Evolutionary conservation across 345 rosid species (phyloP).

Genomic region (Salix koriyanagi): DNA sequence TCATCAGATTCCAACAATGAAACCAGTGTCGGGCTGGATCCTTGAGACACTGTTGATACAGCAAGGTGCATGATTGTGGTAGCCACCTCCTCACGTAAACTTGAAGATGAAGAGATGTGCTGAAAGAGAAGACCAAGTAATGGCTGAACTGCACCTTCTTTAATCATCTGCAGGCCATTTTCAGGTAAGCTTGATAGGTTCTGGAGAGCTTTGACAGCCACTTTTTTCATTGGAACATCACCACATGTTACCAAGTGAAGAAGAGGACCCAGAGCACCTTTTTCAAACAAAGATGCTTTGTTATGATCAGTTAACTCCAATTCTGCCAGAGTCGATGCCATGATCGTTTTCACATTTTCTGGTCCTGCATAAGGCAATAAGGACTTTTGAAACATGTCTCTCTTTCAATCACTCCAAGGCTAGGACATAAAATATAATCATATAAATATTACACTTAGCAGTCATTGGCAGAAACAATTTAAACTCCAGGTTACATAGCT

Average conservation of each 20-base stretch:
- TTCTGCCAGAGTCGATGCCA: constrained; percentile 56
- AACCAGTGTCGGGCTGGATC: constrained; percentile 24
- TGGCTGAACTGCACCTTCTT: constrained; percentile 50
- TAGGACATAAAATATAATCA: not conserved
- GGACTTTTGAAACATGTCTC: not conserved
- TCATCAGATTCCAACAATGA: constrained; percentile 55
- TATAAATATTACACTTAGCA: not conserved
- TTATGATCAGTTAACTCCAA: constrained; percentile 62
- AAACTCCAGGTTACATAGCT: not conserved
- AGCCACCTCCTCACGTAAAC: constrained; percentile 51
- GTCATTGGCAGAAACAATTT: not conserved
- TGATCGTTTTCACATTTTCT: constrained; percentile 42
- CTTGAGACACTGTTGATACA: constrained; percentile 44
- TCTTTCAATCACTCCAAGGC: not conserved
- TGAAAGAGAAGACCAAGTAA: constrained; percentile 48
- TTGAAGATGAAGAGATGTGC: constrained; percentile 34
- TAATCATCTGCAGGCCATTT: constrained; percentile 57
- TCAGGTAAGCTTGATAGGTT: constrained; percentile 50
- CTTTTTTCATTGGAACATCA: constrained; percentile 34
- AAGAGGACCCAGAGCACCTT: constrained; percentile 49
- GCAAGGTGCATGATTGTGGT: constrained; percentile 56
- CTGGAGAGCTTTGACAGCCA: constrained; percentile 46
- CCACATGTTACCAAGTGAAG: constrained; percentile 41
- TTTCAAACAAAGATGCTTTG: constrained; percentile 49
- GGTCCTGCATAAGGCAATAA: constrained; percentile 41